Conservation (phyloP, 1,139 yeast genomes). For the Taiozyma onychis region DNA sequence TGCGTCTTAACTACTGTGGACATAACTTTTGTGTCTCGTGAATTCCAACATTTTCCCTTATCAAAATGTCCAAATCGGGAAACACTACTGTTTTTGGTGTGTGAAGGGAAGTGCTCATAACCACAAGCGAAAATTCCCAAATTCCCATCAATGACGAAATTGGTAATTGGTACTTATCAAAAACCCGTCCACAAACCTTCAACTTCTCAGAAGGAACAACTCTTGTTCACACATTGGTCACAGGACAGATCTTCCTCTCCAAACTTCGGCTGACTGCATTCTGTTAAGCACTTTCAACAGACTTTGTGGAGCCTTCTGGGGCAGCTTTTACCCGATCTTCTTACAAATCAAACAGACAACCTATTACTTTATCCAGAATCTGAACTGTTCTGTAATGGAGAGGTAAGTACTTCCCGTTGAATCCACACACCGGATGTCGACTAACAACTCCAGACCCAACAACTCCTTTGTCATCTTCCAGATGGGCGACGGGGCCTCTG, state of each 20-base stretch:
- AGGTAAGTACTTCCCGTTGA: constrained; percentile 1
- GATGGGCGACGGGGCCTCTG: constrained; percentile 14
- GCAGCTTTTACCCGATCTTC: background rate
- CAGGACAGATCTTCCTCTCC: background rate
- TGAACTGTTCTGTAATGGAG: background rate
- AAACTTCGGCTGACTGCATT: background rate
- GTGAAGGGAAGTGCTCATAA: background rate
- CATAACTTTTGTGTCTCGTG: background rate
- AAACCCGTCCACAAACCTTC: background rate
- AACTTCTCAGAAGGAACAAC: background rate
- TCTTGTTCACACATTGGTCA: background rate
- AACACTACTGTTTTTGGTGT: no score
- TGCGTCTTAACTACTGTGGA: background rate
- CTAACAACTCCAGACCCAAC: constrained; percentile 3
- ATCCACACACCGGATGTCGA: background rate
- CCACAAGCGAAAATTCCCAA: background rate
- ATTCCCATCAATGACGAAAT: background rate
- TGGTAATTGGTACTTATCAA: background rate
- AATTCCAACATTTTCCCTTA: background rate
- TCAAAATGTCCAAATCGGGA: background rate
- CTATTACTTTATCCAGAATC: background rate
- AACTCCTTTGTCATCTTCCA: constrained; percentile 17
- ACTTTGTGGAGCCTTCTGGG: constrained; percentile 2
- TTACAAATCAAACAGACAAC: background rate
- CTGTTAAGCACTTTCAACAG: background rate